Base-by-base conservation (phyloP, 257 asterid species). In the Euphrasia confusa region DNA sequence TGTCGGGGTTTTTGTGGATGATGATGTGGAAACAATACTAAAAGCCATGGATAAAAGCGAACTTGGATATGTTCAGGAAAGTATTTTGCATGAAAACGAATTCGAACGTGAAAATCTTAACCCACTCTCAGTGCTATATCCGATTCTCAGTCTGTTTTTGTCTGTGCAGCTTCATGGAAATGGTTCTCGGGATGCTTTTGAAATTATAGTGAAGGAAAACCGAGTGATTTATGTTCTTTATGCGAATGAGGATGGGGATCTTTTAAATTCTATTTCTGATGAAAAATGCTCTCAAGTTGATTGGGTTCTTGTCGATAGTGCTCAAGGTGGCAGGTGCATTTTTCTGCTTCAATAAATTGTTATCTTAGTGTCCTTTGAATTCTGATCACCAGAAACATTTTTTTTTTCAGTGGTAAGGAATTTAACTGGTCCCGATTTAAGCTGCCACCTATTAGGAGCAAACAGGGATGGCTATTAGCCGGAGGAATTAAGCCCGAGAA, bases 1-100 rank as follows among this genome's bases (percentile, higher is more conserved):
- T 24, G 97, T 93, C 72, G 96, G 99, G 48, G 97, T 93, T 32
- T 93, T 93, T 67, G 99, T 87, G 4, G 92, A 89, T 58, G 99
- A 89, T 74, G 82, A 82, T 82, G 94, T 79, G 3, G 87, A 82
- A 44, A 85, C 96, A 7, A 93, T 89, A 63, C 52, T 82, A 57
- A 78, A 77, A 75, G 89, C 84, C 47, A 74, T 96, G 61, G 84
- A 78, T 69, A 61, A 80, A 58, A 87, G 92, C 12, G 78, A 84
- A 71, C 95, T 93, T 65, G 95, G 81, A 73, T 85, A 89, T 65
- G 94, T 93, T 79, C 99, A 92, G 90, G 99, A 47, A n/a, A 58
- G 66, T 67, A 48, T 57, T 40, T 58, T 18, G 30, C 8, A 48
- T 27, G n/a, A n/a, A n/a, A n/a, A n/a, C n/a, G n/a, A n/a, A n/a